Evolutionary conservation across 805 yeast genomes (phyloP).

Genomic region (Myxozyma geophila): DNA sequence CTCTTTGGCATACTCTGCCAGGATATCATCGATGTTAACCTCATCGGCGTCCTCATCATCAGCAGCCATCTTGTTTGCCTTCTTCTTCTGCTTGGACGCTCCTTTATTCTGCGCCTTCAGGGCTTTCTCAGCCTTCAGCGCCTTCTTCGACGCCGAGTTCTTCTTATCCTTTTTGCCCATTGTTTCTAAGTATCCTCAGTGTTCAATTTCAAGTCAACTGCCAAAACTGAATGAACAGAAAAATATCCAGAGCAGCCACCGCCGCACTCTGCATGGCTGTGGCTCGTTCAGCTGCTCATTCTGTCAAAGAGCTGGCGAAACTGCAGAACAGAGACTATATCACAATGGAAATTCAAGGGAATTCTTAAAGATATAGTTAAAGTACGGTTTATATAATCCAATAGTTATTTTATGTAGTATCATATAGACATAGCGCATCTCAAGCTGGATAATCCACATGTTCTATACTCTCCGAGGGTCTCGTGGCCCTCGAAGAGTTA

Average conservation of each 20-base stretch:
- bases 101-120: constrained; percentile 77
- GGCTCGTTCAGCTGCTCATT: not conserved
- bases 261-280: constrained; percentile 1
- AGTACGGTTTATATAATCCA: no score
- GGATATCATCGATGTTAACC: constrained; percentile 80
- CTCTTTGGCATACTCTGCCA: constrained; percentile 68
- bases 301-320: no score
- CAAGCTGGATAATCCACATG: not conserved
- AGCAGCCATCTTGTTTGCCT: constrained; percentile 73
- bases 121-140: constrained; percentile 79
- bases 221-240: not conserved
- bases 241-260: not conserved
- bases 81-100: constrained; percentile 72
- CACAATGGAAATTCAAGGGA: not conserved
- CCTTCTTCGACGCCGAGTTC: constrained; percentile 83
- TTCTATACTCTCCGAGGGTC: not conserved
- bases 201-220: not conserved
- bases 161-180: constrained; percentile 93
- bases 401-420: no score
- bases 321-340: no score
- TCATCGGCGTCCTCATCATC: constrained; percentile 71
- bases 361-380: not conserved
- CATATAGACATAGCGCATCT: not conserved
- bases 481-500: not conserved
- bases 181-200: not conserved